These are phyloP conservation scores for Acanthamoeba sp. DNA, from an alignment of 208 protist genomes.

Conservation along the genomic window DNA sequence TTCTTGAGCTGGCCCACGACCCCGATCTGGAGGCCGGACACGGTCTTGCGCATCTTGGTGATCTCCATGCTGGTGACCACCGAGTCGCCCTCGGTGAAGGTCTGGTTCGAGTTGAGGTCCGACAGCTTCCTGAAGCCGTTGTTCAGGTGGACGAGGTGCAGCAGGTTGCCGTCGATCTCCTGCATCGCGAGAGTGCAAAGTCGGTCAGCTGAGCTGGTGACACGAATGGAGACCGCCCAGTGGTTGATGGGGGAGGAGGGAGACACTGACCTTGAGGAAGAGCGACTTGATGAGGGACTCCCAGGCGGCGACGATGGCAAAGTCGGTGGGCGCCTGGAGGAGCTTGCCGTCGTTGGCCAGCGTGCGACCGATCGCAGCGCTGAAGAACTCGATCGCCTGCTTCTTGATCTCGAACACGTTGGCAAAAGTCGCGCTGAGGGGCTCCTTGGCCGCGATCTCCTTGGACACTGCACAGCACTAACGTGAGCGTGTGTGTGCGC, in stretches of 20 bases:
- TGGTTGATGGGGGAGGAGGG: background rate
- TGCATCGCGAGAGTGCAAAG: background rate
- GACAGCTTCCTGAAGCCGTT: slow-evolving; percentile 81
- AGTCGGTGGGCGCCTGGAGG: slow-evolving; percentile 86
- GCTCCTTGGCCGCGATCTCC: slow-evolving; percentile 51
- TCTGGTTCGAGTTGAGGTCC: background rate
- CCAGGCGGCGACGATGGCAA: slow-evolving; percentile 89
- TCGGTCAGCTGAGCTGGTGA: too few species aligned
- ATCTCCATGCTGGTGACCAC: slow-evolving; percentile 76
- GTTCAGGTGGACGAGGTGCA: slow-evolving; percentile 88
- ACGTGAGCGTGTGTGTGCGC: background rate
- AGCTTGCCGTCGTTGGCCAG: slow-evolving; percentile 64
- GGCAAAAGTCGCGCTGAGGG: slow-evolving; percentile 58
- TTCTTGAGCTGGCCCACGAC: slow-evolving; percentile 61
- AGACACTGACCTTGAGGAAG: slow-evolving; percentile 78
- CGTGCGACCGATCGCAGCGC: slow-evolving; percentile 76
- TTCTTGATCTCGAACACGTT: slow-evolving; percentile 76
- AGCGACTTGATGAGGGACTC: slow-evolving; percentile 85
- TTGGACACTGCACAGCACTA: background rate
- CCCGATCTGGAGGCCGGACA: slow-evolving; percentile 64
- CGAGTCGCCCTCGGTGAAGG: slow-evolving; percentile 74
- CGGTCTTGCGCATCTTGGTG: slow-evolving; percentile 60
- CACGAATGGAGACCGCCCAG: too few species aligned
- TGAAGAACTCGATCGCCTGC: slow-evolving; percentile 84
- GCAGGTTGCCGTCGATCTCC: slow-evolving; percentile 85